Evolutionary conservation across 2,329 filamentous ascomycete genomes (phyloP), one percentile per base, ranked within the genome.

Genomic region (Aspergillus fumigatus): DNA sequence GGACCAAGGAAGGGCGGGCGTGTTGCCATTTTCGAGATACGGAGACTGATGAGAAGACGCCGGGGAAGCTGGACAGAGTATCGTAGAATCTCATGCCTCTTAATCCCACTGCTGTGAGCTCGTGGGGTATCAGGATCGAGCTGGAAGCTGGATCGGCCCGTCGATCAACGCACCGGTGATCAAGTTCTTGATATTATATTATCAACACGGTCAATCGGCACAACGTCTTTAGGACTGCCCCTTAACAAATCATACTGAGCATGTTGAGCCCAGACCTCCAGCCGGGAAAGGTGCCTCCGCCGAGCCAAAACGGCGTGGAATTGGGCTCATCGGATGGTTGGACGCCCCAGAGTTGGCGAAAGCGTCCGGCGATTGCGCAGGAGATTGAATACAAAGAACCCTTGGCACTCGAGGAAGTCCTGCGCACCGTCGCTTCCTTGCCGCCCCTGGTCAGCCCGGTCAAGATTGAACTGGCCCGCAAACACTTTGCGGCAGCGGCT

Each of bases 401-500:
- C 10, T 29, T 32, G 25, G 41, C 51, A 17, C 41, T 48, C 9
- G 43, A 53, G 21, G 14, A 48, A n/a, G 51, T 53, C 43, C 4
- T 53, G n/a, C n/a, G 9, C 29, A 53, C 23, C n/a, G 21, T 53
- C n/a, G 40, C 43, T 5, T 26, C 51, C 17, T 35, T 53, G 6
- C 51, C 51, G 3, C 35, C 49, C 14, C 43, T 48, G 26, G 49
- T 55, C n/a, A 55, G 27, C 48, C 19, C 53, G n/a, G 38, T 55
- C 23, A 55, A 55, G n/a, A 48, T 48, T 27, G 53, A 55, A 19
- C 23, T 55, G 11, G 49, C 53, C 17, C 53, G 53, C 19, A 14
- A 23, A 8, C 41, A 11, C 29, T 55, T 52, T 17, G 49, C 53
- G 8, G 53, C 53, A 4, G 53, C 53, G 9, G 92, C 92, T 7